A percentile compares a stretch with the other conserved stretches of the same genome.
Evolutionary conservation across 2,329 filamentous ascomycete species (phyloP).

Genomic region (Sordariomycetes sp.): DNA sequence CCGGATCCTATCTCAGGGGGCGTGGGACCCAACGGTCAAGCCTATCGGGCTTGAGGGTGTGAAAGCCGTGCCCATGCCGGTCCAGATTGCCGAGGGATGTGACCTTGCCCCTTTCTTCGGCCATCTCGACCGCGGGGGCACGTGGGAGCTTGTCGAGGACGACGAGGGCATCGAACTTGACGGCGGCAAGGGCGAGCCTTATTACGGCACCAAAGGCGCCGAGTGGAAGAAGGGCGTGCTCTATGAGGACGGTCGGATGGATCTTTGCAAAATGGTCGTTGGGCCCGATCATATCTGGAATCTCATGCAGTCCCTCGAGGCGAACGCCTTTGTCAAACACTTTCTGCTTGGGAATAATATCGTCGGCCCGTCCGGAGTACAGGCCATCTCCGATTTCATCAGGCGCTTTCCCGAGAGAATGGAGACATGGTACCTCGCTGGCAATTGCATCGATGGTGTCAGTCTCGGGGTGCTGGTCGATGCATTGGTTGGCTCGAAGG

Average conservation of each 20-base stretch:
- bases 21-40: conserved; percentile 19
- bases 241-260: conserved; percentile 42
- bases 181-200: conserved; percentile 24
- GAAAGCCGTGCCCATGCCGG: conserved; percentile 23
- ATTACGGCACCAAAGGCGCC: conserved; percentile 21
- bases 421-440: conserved; percentile 46
- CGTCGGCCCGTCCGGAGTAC: conserved; percentile 37
- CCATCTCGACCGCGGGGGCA: conserved; percentile 20
- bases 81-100: conserved; percentile 16
- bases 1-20: conserved; percentile 22
- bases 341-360: conserved; percentile 47
- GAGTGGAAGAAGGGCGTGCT: conserved; percentile 29
- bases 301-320: conserved; percentile 38
- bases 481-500: conserved; percentile 30
- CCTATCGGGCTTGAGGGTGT: conserved; percentile 21
- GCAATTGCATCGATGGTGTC: conserved; percentile 38
- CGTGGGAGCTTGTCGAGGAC: conserved; percentile 12
- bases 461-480: conserved; percentile 32
- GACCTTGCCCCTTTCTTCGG: conserved; percentile 23
- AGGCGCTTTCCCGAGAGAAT: conserved; percentile 34
- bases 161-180: conserved; percentile 16
- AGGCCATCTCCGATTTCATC: conserved; percentile 34
- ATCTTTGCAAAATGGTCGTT: conserved; percentile 46
- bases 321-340: conserved; percentile 37
- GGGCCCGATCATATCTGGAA: conserved; percentile 39